phyloP scores from a whole-genome alignment of 2,329 filamentous ascomycete genomes.

The Fusarium globosum region DNA sequence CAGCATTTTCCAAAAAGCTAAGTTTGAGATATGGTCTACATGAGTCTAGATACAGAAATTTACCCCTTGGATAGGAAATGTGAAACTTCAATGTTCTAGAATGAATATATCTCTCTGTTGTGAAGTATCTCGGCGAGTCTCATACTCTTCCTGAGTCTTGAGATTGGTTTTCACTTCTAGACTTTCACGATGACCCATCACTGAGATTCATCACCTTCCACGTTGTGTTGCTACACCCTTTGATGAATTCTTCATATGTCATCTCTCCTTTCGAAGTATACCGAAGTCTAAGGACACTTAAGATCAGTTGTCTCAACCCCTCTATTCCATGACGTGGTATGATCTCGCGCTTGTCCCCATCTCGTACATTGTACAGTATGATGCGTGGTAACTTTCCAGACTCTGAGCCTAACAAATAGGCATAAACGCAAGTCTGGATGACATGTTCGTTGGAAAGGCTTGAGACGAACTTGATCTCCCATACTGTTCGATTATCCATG shows the following conservation, averaged over 20 bases:
- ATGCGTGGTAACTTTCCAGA: slow-evolving; percentile 24
- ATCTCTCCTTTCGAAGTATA: slow-evolving; percentile 19
- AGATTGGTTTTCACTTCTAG: background rate
- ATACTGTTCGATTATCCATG: slow-evolving; percentile 23
- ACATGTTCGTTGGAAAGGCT: slow-evolving; percentile 41
- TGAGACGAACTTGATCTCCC: slow-evolving; percentile 49
- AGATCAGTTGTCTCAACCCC: slow-evolving; percentile 24
- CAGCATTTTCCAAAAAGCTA: background rate
- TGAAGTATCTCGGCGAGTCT: background rate
- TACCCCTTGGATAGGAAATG: background rate
- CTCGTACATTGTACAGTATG: slow-evolving; percentile 45
- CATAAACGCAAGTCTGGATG: slow-evolving; percentile 44
- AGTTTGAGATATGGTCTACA: background rate
- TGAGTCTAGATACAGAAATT: background rate
- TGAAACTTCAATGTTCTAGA: background rate
- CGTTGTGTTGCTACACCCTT: slow-evolving; percentile 4
- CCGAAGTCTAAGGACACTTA: slow-evolving; percentile 33
- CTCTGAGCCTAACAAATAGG: slow-evolving; percentile 31
- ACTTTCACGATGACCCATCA: background rate
- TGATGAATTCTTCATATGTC: slow-evolving; percentile 26
- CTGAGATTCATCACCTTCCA: slow-evolving; percentile 10
- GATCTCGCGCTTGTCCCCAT: slow-evolving; percentile 43
- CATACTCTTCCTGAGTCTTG: background rate
- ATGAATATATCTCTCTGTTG: background rate
- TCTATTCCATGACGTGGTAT: slow-evolving; percentile 4